phyloP scores from a whole-genome alignment of 805 yeast species.

The Zygosaccharomyces rouxii region DNA sequence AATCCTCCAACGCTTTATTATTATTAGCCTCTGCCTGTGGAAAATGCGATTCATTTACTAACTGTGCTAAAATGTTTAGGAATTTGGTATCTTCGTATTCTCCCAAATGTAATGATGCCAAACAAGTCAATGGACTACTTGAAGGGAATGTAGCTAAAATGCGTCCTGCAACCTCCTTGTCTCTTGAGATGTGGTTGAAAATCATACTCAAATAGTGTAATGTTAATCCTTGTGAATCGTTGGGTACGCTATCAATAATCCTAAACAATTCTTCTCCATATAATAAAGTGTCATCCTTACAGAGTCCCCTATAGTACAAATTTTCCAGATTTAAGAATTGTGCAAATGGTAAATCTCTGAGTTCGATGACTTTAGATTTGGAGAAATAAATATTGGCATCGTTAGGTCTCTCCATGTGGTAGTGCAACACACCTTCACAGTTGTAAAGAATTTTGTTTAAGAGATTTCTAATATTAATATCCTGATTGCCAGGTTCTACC shows the following conservation, averaged over 20 bases:
- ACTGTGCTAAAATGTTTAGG: conserved; percentile 13
- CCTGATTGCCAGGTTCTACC: not conserved
- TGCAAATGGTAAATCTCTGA: conserved; percentile 11
- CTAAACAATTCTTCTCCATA: conserved; percentile 13
- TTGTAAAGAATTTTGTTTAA: conserved; percentile 21
- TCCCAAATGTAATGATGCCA: conserved; percentile 6
- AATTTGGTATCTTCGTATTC: conserved; percentile 16
- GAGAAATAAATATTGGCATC: conserved; percentile 10
- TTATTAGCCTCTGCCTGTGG: conserved; percentile 43
- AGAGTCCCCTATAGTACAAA: conserved; percentile 20
- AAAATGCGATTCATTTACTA: conserved; percentile 34
- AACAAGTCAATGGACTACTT: conserved; percentile 9
- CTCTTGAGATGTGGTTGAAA: conserved; percentile 15
- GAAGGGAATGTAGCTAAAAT: conserved; percentile 4
- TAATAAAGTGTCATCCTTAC: conserved; percentile 1
- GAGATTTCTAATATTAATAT: conserved; percentile 5
- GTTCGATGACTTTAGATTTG: conserved; percentile 7
- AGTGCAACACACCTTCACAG: conserved; percentile 18
- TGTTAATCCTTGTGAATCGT: conserved; percentile 24
- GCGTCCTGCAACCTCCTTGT: conserved; percentile 1
- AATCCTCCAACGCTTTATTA: conserved; percentile 32
- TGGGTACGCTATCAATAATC: conserved; percentile 20
- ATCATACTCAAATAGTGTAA: conserved; percentile 25
- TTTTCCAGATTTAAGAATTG: conserved; percentile 25
- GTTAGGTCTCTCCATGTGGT: conserved; percentile 10